Percentiles rank a stretch among this genome's conserved stretches.
These are phyloP conservation scores for Rhazya stricta DNA, from an alignment of 257 asterid genomes.

Conservation along the genomic window DNA sequence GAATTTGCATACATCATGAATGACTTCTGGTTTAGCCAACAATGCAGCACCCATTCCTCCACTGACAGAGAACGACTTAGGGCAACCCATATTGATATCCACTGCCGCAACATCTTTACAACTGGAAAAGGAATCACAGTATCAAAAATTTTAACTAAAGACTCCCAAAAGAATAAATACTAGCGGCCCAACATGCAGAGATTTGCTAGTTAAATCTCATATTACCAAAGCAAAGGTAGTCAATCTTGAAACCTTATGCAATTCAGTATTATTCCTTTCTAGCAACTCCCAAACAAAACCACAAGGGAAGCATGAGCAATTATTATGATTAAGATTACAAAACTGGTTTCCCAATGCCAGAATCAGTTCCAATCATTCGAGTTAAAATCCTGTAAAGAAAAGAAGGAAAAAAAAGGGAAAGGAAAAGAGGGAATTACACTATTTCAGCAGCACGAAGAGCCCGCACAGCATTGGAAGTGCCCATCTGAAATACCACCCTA, in stretches of 20 bases:
- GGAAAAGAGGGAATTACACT: slow-evolving; percentile 65
- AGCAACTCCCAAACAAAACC: not conserved
- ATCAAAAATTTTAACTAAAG: not conserved
- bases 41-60: slow-evolving; percentile 99
- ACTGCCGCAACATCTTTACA: slow-evolving; percentile 89
- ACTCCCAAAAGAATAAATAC: not conserved
- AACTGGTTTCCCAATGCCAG: not conserved
- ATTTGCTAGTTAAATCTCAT: not conserved
- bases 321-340: not conserved
- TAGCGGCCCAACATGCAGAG: not conserved
- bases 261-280: not conserved
- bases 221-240: not conserved
- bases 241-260: not conserved
- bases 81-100: slow-evolving; percentile 97
- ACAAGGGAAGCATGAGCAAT: not conserved
- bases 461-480: slow-evolving; percentile 86
- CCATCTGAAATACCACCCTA: slow-evolving; percentile 85
- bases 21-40: slow-evolving; percentile 82
- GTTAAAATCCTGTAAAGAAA: not conserved
- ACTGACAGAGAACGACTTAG: slow-evolving; percentile 78
- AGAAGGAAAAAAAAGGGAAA: not conserved
- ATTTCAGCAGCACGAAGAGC: slow-evolving; percentile 82
- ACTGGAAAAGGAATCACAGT: slow-evolving; percentile 35
- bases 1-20: slow-evolving; percentile 64
- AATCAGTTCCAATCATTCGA: not conserved